These are phyloP conservation scores for Hypoxylon sp. DNA, from an alignment of 2,329 filamentous ascomycete genomes.

Conservation along the genomic window DNA sequence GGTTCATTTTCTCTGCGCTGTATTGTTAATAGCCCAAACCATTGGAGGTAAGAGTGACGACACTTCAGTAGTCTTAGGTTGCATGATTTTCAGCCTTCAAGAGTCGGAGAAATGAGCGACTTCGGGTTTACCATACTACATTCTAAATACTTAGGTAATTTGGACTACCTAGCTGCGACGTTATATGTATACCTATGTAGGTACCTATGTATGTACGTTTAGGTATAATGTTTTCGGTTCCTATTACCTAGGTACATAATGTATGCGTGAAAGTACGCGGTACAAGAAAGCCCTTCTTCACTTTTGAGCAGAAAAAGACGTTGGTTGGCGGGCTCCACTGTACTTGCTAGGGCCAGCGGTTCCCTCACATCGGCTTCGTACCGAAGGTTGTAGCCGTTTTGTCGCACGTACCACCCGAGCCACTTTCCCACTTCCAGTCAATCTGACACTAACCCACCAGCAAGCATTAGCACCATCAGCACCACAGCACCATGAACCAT, in stretches of 20 bases:
- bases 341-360: conserved; percentile 20
- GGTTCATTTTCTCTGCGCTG: background rate
- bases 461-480: background rate
- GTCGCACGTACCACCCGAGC: conserved; percentile 34
- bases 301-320: too few relatives aligned
- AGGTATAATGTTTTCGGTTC: too few relatives aligned
- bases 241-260: too few relatives aligned
- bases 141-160: too few relatives aligned
- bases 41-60: conserved; percentile 20
- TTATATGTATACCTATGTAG: conserved; percentile 1
- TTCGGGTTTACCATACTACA: background rate
- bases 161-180: background rate
- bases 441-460: conserved; percentile 22
- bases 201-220: too few relatives aligned
- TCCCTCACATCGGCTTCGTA: conserved; percentile 27
- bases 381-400: conserved; percentile 35
- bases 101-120: background rate
- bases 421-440: conserved; percentile 10
- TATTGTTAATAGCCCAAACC: background rate
- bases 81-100: conserved; percentile 10
- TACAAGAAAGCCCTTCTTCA: too few relatives aligned
- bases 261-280: too few relatives aligned
- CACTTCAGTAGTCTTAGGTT: conserved; percentile 8
- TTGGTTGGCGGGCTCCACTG: conserved; percentile 9
- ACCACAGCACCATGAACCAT: background rate